Base-by-base conservation (phyloP, 352 stramenopile species). In the Pythium dissimile region DNA sequence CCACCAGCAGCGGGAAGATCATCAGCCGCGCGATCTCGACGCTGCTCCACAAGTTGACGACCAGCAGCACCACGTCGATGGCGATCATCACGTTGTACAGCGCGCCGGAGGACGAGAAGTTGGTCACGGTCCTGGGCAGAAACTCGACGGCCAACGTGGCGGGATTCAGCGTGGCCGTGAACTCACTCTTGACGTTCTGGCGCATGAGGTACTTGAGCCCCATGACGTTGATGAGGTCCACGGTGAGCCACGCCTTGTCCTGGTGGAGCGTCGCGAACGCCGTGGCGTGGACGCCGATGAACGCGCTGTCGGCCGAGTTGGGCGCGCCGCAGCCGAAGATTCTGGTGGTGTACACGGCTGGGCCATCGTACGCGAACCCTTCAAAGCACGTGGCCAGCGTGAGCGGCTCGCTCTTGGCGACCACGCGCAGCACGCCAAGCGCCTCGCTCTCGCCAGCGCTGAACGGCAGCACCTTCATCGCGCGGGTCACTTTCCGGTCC, bases 311-410 rank as follows among this genome's bases (percentile, higher is more conserved):
- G 15, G 59, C 20, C 8, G 59, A 31, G 41, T 64, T 84, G 0
- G 71, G 63, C 16, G 64, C 72, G 9, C 58, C 76, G 37, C 73
- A 84, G 11, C 71, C 76, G 45, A 74, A 86, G 5, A 83, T 59
- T 13, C 16, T 32, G 5, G 51, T 60, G 12, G 39, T 59, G 21
- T 65, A 59, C 10, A 62, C 24, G 16, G 21, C 42, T 18, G 28
- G 30, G 16, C 47, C 38, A 26, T 52, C 31, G n/a, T 69, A 55
- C 34, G 66, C 69, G 12, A 79, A 75, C 2, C 60, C 71, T 39
- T 75, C 65, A n/a, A 84, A 52, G 39, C 71, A 84, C 26, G 72
- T 69, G 20, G 66, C 62, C 4, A 31, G 41, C 46, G 62, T 65
- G 24, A 80, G 66, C 11, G 66, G 66, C 35, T 67, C 35, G 42